Base-by-base conservation (phyloP, 345 rosid species). In the Gossypium sturtianum region DNA sequence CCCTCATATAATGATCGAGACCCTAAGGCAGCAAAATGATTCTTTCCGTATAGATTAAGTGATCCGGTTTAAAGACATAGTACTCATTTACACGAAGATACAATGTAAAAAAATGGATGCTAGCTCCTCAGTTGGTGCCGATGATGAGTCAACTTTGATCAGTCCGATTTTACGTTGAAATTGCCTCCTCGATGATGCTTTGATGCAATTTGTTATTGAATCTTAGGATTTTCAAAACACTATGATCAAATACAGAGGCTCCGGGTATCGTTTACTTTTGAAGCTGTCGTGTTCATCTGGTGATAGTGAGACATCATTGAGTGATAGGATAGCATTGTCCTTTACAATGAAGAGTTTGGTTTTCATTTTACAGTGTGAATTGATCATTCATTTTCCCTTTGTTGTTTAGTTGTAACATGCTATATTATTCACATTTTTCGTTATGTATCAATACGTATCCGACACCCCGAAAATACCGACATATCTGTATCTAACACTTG, bases 1-100 rank as follows among this genome's bases (percentile, higher is more conserved):
- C 76, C 98, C 97, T 53, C 84, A 89, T 75, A 75, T 91, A 11
- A 83, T 92, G 90, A 86, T 90, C 62, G 91, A 84, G 79, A 87
- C 77, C 67, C 84, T 88, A 74, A 92, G 90, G 87, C 86, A 81
- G 8, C 93, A 86, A 75, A 81, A 83, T 80, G 92, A 89, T 45
- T 84, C 75, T 53, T 84, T 87, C 76, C 93, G 97, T 22, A 85
- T 80, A 82, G 97, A 94, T 89, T 94, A 82, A 85, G 79, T 13
- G 59, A 74, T 63, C 57, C 17, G 45, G 81, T 54, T 60, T 62
- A 68, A 79, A 73, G 78, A 71, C 77, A 83, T 60, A 51, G 78
- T 19, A 75, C 77, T 73, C 76, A 85, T 81, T 58, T 67, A 75
- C 72, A 72, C 60, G 78, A 72, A 78, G 76, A 73, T 66, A 25